These are phyloP conservation scores for Myxozyma sirexii DNA, from an alignment of 805 yeast species.

Conservation along the genomic window DNA sequence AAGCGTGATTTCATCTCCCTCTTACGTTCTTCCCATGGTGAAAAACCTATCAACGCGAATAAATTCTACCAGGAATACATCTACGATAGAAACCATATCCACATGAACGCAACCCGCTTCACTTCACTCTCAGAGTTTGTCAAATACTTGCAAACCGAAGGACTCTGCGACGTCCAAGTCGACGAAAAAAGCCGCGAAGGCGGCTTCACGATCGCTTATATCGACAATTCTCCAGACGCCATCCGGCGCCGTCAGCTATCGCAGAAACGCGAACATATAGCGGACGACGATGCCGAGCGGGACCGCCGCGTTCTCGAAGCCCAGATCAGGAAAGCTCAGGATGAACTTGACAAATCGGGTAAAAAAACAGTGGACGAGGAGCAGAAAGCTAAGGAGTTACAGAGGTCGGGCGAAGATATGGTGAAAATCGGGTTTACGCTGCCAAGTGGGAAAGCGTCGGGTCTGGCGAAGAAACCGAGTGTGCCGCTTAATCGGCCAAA, in stretches of 20 bases:
- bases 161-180: constrained; percentile 55
- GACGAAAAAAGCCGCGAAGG: constrained; percentile 38
- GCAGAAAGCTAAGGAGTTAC: constrained; percentile 13
- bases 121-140: constrained; percentile 68
- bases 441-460: constrained; percentile 12
- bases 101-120: constrained; percentile 89
- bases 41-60: constrained; percentile 76
- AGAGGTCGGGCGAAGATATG: constrained; percentile 18
- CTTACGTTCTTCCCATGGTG: constrained; percentile 73
- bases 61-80: constrained; percentile 89
- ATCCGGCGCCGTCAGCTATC: constrained; percentile 47
- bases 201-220: constrained; percentile 53
- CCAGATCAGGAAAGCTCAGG: constrained; percentile 56
- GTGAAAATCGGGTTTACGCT: constrained; percentile 27
- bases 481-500: constrained; percentile 14
- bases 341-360: constrained; percentile 17
- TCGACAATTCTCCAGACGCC: constrained; percentile 58
- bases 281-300: constrained; percentile 52
- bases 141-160: constrained; percentile 58
- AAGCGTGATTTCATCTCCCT: constrained; percentile 63
- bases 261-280: constrained; percentile 44
- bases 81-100: constrained; percentile 78
- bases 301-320: constrained; percentile 49
- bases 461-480: constrained; percentile 8
- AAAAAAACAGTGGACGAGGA: not conserved